phyloP scores from a whole-genome alignment of 805 yeast genomes.

The Metschnikowia vanudenii region DNA sequence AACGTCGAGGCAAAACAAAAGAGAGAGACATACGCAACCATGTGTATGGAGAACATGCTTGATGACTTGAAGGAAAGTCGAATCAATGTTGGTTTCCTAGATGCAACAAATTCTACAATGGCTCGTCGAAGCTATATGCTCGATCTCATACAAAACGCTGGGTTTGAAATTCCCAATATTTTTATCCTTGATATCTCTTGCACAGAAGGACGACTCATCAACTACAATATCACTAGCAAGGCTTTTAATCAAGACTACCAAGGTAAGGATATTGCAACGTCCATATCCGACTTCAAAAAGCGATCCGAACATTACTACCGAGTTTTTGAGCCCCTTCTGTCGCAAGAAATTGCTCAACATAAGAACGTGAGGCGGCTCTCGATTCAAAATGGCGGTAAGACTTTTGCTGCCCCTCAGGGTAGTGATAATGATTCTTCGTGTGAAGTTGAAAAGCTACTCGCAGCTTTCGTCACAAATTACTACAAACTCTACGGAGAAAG shows the following conservation, averaged over 20 bases:
- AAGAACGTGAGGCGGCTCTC: constrained; percentile 12
- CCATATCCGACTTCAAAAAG: constrained; percentile 58
- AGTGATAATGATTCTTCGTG: constrained; percentile 2
- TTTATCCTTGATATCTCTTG: constrained; percentile 61
- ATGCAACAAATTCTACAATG: constrained; percentile 43
- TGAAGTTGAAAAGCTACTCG: constrained; percentile 10
- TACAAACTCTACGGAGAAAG: constrained; percentile 18
- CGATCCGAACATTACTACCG: constrained; percentile 52
- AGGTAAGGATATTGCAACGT: constrained; percentile 48
- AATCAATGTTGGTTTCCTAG: constrained; percentile 39
- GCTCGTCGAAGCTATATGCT: constrained; percentile 35
- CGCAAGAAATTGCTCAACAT: constrained; percentile 12
- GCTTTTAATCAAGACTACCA: constrained; percentile 61
- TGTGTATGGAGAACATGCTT: constrained; percentile 32
- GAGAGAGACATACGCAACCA: constrained; percentile 37
- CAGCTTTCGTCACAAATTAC: constrained; percentile 16
- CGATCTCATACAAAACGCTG: constrained; percentile 21
- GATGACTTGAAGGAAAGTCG: constrained; percentile 26
- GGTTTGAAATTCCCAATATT: constrained; percentile 35
- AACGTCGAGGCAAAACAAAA: constrained; percentile 30
- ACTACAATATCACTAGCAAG: constrained; percentile 63
- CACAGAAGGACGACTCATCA: constrained; percentile 48
- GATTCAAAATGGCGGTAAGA: constrained; percentile 16
- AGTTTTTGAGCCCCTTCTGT: constrained; percentile 21
- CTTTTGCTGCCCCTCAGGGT: constrained; percentile 2